A percentile compares a stretch with the other conserved stretches of the same genome.
Conservation (phyloP, 306 rosid species). For the Alnus rubra region DNA sequence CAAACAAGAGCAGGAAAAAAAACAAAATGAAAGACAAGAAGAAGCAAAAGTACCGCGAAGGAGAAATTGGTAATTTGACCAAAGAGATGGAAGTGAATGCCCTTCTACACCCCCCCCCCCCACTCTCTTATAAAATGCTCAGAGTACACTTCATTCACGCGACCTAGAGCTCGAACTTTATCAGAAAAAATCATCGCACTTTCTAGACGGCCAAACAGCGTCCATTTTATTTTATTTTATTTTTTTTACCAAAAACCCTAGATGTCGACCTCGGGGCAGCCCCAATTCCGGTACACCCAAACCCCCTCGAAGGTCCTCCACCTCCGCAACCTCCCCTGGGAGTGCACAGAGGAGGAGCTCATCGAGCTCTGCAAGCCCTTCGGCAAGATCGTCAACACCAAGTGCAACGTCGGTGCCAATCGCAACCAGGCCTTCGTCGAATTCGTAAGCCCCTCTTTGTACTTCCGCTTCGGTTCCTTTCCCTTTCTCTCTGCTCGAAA, state of each 20-base stretch:
- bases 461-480: neutral
- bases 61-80: neutral
- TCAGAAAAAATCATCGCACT: conserved; percentile 17
- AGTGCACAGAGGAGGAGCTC: conserved; percentile 87
- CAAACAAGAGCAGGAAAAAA: no score
- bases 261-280: conserved; percentile 76
- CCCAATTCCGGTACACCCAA: conserved; percentile 88
- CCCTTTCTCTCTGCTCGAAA: neutral
- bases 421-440: conserved; percentile 94
- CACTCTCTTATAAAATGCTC: neutral
- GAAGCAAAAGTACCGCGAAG: neutral
- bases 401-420: conserved; percentile 94
- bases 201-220: conserved; percentile 36
- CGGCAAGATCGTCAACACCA: conserved; percentile 93
- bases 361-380: conserved; percentile 79
- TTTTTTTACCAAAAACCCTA: conserved; percentile 14
- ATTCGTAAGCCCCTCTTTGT: conserved; percentile 46
- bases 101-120: no score
- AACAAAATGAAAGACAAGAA: no score
- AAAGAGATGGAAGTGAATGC: neutral
- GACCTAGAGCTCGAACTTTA: conserved; percentile 6
- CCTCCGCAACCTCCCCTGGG: conserved; percentile 95
- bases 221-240: neutral
- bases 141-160: neutral
- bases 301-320: conserved; percentile 92